Conservation (phyloP, 768 basidiomycete genomes). For the Chalciporus piperatus region DNA sequence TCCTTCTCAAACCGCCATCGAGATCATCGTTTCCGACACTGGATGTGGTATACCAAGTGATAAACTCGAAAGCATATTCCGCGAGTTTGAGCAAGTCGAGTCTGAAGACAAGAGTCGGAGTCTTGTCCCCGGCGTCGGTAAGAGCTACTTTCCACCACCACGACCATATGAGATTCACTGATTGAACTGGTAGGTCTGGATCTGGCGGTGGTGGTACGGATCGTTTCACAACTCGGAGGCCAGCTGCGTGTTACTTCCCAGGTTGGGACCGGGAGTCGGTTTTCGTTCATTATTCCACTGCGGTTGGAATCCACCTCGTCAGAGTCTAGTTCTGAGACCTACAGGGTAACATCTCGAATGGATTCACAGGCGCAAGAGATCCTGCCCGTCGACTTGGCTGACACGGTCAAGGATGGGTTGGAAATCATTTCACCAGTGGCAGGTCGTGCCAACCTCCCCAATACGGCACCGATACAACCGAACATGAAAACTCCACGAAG, state of each 20-base stretch:
- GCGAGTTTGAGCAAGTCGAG: constrained; percentile 79
- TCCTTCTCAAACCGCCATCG: constrained; percentile 51
- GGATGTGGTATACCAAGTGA: constrained; percentile 65
- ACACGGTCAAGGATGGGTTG: no score
- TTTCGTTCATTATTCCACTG: constrained; percentile 72
- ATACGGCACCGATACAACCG: neutral
- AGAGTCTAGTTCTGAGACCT: neutral
- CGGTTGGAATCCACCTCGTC: constrained; percentile 35
- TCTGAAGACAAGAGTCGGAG: constrained; percentile 37
- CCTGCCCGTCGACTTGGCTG: no score
- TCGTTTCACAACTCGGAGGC: constrained; percentile 75
- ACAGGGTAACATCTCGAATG: no score
- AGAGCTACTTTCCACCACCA: constrained; percentile 3
- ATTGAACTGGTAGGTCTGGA: constrained; percentile 52
- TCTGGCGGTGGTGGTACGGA: constrained; percentile 76
- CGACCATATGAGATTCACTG: no score
- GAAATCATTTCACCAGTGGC: no score
- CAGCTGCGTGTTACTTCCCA: constrained; percentile 77
- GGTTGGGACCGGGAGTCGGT: constrained; percentile 62
- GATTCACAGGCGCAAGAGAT: no score
- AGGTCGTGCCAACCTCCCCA: neutral
- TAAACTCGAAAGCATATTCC: constrained; percentile 73
- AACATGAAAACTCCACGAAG: neutral
- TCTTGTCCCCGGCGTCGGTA: constrained; percentile 48
- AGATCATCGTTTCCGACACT: constrained; percentile 70